A percentile compares a stretch with the other conserved stretches of the same genome.
phyloP scores from a whole-genome alignment of 2,329 filamentous ascomycete species.

The Bisporella sp. region DNA sequence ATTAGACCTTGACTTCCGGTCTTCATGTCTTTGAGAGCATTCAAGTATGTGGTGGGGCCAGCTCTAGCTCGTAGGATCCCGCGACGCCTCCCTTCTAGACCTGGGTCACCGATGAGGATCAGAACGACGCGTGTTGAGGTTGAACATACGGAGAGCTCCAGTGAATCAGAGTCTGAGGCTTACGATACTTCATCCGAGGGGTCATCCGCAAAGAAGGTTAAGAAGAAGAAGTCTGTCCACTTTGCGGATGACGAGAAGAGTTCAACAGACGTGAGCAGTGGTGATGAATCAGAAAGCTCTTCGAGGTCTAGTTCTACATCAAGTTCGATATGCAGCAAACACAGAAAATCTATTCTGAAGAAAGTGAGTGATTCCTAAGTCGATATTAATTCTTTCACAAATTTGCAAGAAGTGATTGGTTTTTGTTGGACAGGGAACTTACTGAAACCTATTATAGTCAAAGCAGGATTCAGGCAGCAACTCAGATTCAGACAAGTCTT shows the following conservation, averaged over 20 bases:
- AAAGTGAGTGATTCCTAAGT: neutral
- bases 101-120: no score
- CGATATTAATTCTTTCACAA: no score
- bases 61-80: no score
- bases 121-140: neutral
- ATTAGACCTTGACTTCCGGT: no score
- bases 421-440: no score
- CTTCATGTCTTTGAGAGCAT: no score
- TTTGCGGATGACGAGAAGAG: neutral
- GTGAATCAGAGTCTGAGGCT: neutral
- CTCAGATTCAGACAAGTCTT: no score
- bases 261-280: neutral
- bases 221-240: neutral
- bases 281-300: neutral
- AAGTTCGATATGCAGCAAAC: neutral
- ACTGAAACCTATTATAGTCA: no score
- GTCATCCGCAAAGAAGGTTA: neutral
- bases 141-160: neutral
- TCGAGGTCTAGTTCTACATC: neutral
- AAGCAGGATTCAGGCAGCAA: no score
- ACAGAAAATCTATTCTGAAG: neutral
- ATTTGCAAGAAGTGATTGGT: no score
- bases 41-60: no score
- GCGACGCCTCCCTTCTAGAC: no score
- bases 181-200: neutral